Evolutionary conservation across 805 yeast species (phyloP).

Genomic region (Brettanomyces custersianus): DNA sequence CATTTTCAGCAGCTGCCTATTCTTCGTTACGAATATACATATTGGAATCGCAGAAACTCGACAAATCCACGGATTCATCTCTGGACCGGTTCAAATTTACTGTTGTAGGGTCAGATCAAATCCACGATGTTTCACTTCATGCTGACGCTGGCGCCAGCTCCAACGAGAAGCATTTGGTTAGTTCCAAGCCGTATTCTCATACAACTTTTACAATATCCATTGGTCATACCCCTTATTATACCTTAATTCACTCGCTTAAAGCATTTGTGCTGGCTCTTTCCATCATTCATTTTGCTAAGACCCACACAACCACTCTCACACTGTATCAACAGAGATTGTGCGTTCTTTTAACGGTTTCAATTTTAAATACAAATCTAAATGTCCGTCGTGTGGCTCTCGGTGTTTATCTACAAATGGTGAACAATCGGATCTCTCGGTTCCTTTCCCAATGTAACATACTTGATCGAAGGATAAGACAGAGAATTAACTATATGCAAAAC

Average conservation of each 20-base stretch:
- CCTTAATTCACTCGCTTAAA: constrained; percentile 13
- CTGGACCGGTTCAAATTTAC: constrained; percentile 20
- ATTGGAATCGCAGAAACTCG: not conserved
- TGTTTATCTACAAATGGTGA: constrained; percentile 11
- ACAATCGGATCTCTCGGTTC: constrained; percentile 11
- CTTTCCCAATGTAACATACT: constrained; percentile 8
- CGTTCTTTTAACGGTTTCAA: constrained; percentile 8
- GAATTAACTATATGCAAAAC: constrained; percentile 7
- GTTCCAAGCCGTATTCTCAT: not conserved
- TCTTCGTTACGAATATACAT: not conserved
- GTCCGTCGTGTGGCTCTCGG: constrained; percentile 12
- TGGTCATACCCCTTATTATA: constrained; percentile 10
- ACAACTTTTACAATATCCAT: constrained; percentile 6
- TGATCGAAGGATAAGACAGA: constrained; percentile 9
- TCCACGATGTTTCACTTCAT: constrained; percentile 5
- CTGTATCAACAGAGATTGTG: constrained; percentile 6
- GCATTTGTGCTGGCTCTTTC: constrained; percentile 12
- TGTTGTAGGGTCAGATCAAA: constrained; percentile 16
- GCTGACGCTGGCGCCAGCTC: constrained; percentile 7
- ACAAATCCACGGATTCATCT: constrained; percentile 3
- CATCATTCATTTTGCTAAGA: constrained; percentile 11
- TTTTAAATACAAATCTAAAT: constrained; percentile 11
- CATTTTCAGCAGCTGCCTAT: not conserved
- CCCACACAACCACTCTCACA: constrained; percentile 1
- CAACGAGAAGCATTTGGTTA: not conserved